Base-by-base conservation (phyloP, 2,329 filamentous ascomycete species). In the Tympanopsis confertula region DNA sequence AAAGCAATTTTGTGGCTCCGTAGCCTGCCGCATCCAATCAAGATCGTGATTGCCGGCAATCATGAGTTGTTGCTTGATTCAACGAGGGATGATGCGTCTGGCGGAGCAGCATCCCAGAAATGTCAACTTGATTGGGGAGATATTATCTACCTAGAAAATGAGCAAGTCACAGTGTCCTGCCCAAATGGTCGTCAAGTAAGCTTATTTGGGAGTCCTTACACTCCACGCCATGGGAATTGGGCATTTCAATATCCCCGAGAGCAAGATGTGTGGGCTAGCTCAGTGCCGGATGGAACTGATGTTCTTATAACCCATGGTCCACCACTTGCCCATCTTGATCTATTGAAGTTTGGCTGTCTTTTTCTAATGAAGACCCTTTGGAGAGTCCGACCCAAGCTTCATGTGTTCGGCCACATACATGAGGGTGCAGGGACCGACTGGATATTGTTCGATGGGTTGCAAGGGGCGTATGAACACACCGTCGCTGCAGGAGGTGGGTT, bases 221-320 rank as follows among this genome's bases (percentile, higher is more conserved):
- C 61, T 3, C 46, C 50, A 2, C 43, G 45, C 5, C 40, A 57
- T 26, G 61, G 57, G 2, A 59, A 50, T 37, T 64, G 56, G 55
- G 56, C 59, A 0, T 68, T 67, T 38, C 61, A 66, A 43, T 64
- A 67, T 40, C 44, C 49, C 2, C 41, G 37, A 2, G 28, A 42
- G 13, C 32, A 41, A 4, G 47, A 63, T 33, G 54, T 37, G 4
- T 49, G 42, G 39, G 15, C 7, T 15, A 39, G 39, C 5, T 33
- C 43, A 12, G 36, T 39, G 4, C 36, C 55, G 0, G 35, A 46
- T 1, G 41, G 50, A 2, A 49, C 47, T 4, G 59, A 64, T 38
- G 50, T 65, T 26, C 45, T 64, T 3, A 38, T 65, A 28, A 65
- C 61, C 3, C 61, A 64, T 40, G 49, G 49, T 0, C 60, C 61